phyloP scores from a whole-genome alignment of 257 asterid species.

The Verbena officinalis region DNA sequence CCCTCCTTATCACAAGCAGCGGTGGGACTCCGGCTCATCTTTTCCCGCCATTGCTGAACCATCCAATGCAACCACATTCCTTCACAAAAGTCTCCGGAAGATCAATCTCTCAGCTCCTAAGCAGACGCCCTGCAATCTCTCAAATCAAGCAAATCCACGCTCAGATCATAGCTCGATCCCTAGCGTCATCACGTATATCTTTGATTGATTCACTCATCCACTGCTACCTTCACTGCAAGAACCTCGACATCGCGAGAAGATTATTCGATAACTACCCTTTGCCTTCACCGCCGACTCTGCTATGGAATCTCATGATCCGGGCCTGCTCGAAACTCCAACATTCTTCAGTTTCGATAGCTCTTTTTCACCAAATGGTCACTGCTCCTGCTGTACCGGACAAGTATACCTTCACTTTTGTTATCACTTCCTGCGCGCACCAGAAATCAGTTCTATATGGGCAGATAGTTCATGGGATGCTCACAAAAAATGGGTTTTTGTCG shows the following conservation, averaged over 20 bases:
- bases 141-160: constrained; percentile 73
- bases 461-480: constrained; percentile 55
- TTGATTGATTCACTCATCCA: constrained; percentile 65
- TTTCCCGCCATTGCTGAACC: constrained; percentile 29
- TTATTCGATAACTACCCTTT: constrained; percentile 51
- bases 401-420: constrained; percentile 63
- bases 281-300: constrained; percentile 55
- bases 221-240: constrained; percentile 57
- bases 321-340: constrained; percentile 54
- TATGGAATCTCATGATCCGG: constrained; percentile 75
- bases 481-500: constrained; percentile 43
- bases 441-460: constrained; percentile 44
- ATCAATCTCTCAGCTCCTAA: constrained; percentile 48
- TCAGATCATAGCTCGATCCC: constrained; percentile 44
- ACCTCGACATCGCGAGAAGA: constrained; percentile 42
- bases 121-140: constrained; percentile 53
- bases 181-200: constrained; percentile 34
- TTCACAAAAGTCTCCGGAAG: constrained; percentile 36
- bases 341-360: constrained; percentile 47
- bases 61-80: constrained; percentile 33
- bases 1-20: too few species aligned
- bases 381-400: constrained; percentile 51
- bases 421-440: constrained; percentile 69
- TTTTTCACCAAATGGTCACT: constrained; percentile 52
- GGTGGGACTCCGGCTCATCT: background rate